Percentiles rank a stretch among this genome's conserved stretches.
phyloP scores from a whole-genome alignment of 208 protist genomes.

The Balamuthia mandrillaris region DNA sequence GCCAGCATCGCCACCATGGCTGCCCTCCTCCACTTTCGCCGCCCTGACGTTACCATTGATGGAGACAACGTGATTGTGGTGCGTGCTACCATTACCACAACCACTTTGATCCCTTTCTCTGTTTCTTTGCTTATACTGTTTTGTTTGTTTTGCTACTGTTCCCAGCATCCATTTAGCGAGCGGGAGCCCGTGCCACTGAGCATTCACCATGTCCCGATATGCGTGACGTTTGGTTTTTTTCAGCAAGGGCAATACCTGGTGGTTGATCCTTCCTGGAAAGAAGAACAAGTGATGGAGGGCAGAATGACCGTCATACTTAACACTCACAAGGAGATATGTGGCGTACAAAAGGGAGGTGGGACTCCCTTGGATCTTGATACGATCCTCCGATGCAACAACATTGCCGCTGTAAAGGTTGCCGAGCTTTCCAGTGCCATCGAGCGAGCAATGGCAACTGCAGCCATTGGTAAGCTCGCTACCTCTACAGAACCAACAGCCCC shows the following conservation, averaged over 20 bases:
- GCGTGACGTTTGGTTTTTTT: conserved; percentile 73
- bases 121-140: background rate
- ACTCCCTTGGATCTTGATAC: conserved; percentile 37
- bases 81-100: background rate
- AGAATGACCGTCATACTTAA: conserved; percentile 66
- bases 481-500: too few species aligned
- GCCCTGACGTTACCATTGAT: conserved; percentile 86
- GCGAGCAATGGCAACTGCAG: too few species aligned
- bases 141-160: too few species aligned
- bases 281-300: conserved; percentile 64
- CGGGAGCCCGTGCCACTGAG: conserved; percentile 87
- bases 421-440: too few species aligned
- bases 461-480: too few species aligned
- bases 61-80: conserved; percentile 74
- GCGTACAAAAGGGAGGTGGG: conserved; percentile 66
- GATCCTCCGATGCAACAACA: conserved; percentile 59
- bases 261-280: conserved; percentile 69
- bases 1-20: conserved; percentile 80
- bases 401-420: conserved; percentile 55
- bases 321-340: conserved; percentile 66
- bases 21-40: conserved; percentile 85
- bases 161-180: conserved; percentile 83
- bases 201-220: conserved; percentile 89
- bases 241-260: conserved; percentile 38
- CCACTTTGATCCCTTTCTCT: too few species aligned